Conservation (phyloP, 1,284 basidiomycete species). For the Irpex sp. region DNA sequence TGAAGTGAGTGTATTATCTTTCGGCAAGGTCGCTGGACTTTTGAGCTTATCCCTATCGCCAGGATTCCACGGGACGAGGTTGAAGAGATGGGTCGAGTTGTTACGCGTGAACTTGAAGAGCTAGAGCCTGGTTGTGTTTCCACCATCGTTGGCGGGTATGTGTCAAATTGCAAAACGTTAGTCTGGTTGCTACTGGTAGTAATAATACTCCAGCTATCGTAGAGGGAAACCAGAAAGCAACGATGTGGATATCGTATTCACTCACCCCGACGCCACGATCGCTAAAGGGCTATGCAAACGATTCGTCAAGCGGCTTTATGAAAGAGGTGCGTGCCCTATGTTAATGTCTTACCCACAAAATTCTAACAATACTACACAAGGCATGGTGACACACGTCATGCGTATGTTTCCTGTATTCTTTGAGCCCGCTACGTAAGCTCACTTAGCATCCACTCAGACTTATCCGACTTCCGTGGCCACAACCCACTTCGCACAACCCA, state of each 20-base stretch:
- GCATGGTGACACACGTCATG: conserved; percentile 65
- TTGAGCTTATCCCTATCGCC: background rate
- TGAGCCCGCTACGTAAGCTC: background rate
- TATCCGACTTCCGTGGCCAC: conserved; percentile 53
- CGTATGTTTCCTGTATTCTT: conserved; percentile 36
- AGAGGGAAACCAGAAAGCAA: conserved; percentile 71
- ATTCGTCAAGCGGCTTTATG: conserved; percentile 50
- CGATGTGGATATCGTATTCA: conserved; percentile 80
- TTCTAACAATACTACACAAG: conserved; percentile 27
- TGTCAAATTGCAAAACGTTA: background rate
- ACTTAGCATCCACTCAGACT: conserved; percentile 33
- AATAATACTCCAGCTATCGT: conserved; percentile 50
- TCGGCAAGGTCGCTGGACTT: too few species aligned
- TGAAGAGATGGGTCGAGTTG: conserved; percentile 56
- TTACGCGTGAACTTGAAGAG: conserved; percentile 53
- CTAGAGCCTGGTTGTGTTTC: conserved; percentile 59
- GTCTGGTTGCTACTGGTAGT: background rate
- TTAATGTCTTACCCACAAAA: background rate
- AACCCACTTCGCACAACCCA: conserved; percentile 50
- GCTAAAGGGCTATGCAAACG: conserved; percentile 48
- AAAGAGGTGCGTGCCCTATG: conserved; percentile 38
- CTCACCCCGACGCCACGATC: conserved; percentile 50
- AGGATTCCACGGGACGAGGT: conserved; percentile 68
- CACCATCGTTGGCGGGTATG: conserved; percentile 71
- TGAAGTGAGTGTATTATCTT: conserved; percentile 23